These are phyloP conservation scores for Podospora appendiculata DNA, from an alignment of 495 filamentous ascomycete genomes.

Conservation along the genomic window DNA sequence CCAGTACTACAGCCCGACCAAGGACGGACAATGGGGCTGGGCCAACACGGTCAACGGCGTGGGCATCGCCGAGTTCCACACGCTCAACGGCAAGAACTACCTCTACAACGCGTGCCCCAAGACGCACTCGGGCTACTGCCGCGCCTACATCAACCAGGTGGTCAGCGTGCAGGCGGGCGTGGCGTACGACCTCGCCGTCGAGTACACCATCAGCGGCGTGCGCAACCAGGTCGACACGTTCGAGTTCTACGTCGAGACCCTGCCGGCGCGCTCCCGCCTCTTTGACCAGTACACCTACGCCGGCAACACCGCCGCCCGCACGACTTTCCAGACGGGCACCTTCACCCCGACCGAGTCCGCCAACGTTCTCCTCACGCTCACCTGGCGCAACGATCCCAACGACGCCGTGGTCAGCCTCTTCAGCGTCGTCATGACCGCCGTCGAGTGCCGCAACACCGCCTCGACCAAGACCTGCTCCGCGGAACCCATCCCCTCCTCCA, in stretches of 20 bases:
- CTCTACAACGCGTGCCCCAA: constrained; percentile 2
- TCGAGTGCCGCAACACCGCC: neutral
- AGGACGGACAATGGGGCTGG: no score
- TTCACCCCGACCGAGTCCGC: neutral
- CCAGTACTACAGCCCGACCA: no score
- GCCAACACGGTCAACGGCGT: no score
- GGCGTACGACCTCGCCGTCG: constrained; percentile 1
- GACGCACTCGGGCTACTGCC: constrained; percentile 1
- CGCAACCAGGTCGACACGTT: neutral
- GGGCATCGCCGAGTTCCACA: no score
- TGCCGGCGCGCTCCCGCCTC: neutral
- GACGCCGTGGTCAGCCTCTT: neutral
- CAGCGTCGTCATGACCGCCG: neutral
- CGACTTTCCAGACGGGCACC: neutral
- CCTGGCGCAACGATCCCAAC: constrained; percentile 6
- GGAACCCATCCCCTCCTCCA: neutral
- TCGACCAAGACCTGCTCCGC: neutral
- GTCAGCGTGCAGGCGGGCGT: neutral
- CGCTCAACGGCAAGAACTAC: neutral
- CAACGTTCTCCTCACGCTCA: neutral
- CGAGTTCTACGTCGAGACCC: constrained; percentile 1
- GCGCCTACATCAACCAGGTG: constrained; percentile 1
- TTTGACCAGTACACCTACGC: neutral
- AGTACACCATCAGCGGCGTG: neutral
- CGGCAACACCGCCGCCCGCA: neutral